These are phyloP conservation scores for Albatrellus ellisii DNA, from an alignment of 768 basidiomycete genomes.

Conservation along the genomic window DNA sequence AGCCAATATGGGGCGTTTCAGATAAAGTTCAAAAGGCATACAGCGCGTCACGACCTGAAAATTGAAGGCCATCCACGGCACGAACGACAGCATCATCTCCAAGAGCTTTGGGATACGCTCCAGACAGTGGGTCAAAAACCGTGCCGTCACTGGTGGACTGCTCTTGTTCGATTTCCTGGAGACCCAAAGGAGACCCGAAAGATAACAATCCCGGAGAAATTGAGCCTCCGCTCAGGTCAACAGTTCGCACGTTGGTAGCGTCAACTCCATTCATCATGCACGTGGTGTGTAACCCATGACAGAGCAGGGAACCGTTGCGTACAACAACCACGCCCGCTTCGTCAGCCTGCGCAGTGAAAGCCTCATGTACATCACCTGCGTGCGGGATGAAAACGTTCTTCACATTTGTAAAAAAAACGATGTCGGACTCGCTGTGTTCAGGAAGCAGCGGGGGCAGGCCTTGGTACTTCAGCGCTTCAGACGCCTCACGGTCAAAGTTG, in stretches of 20 bases:
- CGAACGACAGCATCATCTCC: conserved; percentile 28
- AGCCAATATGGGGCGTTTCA: not conserved
- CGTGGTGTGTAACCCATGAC: conserved; percentile 26
- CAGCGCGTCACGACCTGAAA: conserved; percentile 46
- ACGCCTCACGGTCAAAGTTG: conserved; percentile 57
- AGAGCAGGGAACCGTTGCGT: conserved; percentile 31
- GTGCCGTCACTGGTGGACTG: conserved; percentile 40
- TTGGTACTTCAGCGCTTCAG: conserved; percentile 45
- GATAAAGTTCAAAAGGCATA: conserved; percentile 17
- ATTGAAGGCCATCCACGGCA: conserved; percentile 66
- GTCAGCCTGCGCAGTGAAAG: conserved; percentile 21
- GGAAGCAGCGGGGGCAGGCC: conserved; percentile 64
- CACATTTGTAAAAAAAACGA: conserved; percentile 57
- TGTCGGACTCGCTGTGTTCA: conserved; percentile 21
- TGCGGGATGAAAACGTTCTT: conserved; percentile 19
- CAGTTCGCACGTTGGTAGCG: conserved; percentile 12
- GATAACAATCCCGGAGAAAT: conserved; percentile 51
- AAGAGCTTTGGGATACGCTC: conserved; percentile 21
- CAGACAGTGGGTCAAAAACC: conserved; percentile 32
- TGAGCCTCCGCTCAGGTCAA: conserved; percentile 57
- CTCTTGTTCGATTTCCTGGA: conserved; percentile 58
- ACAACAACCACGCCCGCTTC: conserved; percentile 23
- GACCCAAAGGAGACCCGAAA: conserved; percentile 50
- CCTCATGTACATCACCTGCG: conserved; percentile 16
- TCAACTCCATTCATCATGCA: conserved; percentile 16